Evolutionary conservation across 78 protist genomes (phyloP).

Genomic region (Dictyostelium intermedium): DNA sequence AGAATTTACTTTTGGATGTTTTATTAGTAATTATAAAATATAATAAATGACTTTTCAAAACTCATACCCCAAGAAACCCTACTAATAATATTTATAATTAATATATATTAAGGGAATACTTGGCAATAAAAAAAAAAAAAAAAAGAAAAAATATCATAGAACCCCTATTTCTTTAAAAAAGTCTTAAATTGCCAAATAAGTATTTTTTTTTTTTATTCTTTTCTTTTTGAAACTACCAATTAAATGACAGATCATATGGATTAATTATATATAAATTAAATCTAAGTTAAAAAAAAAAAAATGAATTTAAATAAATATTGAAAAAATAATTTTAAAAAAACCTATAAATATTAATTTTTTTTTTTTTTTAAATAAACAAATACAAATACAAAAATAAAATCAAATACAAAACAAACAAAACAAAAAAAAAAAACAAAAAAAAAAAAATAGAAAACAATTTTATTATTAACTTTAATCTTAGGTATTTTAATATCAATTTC

Average conservation of each 20-base stretch:
- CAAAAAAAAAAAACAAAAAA: neutral
- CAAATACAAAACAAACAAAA: neutral
- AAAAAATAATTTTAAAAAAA: neutral
- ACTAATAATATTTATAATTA: neutral
- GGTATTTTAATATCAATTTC: neutral
- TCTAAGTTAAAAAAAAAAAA: neutral
- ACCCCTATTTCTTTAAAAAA: neutral
- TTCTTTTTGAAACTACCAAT: neutral
- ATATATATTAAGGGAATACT: too few species aligned
- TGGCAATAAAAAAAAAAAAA: too few species aligned
- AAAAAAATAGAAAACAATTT: neutral
- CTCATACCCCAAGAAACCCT: neutral
- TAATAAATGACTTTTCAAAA: neutral
- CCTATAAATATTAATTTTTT: neutral
- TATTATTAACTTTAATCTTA: neutral
- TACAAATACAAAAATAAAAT: neutral
- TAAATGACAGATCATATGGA: neutral
- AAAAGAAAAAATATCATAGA: neutral
- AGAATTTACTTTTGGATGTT: neutral
- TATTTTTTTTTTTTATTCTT: neutral
- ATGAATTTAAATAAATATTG: neutral
- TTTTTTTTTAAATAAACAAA: neutral
- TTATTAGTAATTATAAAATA: neutral
- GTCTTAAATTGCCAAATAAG: neutral
- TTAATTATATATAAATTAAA: neutral